Percentiles rank a stretch among this genome's conserved stretches.
Evolutionary conservation across 495 filamentous ascomycete species (phyloP).

Genomic region (Glutinoglossum americanum): DNA sequence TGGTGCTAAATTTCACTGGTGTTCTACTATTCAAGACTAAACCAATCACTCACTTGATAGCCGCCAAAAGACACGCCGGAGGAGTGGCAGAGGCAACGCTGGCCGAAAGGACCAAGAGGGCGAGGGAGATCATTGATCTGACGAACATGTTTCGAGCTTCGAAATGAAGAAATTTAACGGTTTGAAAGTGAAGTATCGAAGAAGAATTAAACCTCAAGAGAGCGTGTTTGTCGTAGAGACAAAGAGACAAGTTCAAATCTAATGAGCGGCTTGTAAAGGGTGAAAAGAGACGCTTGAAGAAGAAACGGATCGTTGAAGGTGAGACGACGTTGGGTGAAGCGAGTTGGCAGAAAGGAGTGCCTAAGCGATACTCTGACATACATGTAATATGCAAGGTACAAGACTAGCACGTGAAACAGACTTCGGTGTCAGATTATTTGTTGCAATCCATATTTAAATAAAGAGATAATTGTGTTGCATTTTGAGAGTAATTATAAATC

Average conservation of each 20-base stretch:
- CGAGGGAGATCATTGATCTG: conserved; percentile 1
- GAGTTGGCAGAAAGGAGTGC: background rate
- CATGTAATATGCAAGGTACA: background rate
- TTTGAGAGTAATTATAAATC: too few species aligned
- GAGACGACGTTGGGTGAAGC: conserved; percentile 1
- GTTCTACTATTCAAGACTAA: background rate
- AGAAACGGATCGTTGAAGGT: conserved; percentile 2
- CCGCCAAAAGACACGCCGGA: conserved; percentile 6
- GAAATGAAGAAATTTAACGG: background rate
- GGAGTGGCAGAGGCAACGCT: conserved; percentile 1
- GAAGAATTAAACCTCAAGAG: background rate
- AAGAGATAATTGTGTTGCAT: too few species aligned
- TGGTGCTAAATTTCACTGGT: background rate
- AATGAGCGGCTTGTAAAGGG: conserved; percentile 2
- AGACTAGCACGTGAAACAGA: background rate
- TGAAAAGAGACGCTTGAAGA: background rate
- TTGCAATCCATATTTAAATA: too few species aligned
- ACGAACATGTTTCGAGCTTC: conserved; percentile 2
- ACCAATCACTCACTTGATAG: conserved; percentile 3
- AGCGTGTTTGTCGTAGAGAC: background rate
- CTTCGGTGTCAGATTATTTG: too few species aligned
- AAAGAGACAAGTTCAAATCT: background rate
- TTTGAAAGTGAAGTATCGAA: background rate
- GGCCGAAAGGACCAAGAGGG: background rate
- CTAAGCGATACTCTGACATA: background rate